phyloP scores from a whole-genome alignment of 78 protist species.

The Dictyostelium firmibasis region DNA sequence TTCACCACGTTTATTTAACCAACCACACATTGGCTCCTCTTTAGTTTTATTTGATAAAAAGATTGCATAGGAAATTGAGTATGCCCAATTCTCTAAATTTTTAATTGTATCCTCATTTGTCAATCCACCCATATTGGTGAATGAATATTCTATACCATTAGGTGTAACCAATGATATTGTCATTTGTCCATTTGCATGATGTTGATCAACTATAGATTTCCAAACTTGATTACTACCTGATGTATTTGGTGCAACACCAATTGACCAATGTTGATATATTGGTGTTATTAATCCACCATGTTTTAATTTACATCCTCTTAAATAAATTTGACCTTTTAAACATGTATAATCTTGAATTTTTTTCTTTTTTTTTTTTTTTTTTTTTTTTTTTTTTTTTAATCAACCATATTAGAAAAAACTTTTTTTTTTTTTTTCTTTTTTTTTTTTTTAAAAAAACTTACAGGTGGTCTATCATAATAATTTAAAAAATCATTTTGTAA shows the following conservation, averaged over 20 bases:
- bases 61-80: constrained; percentile 58
- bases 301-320: constrained; percentile 69
- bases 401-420: too few relatives aligned
- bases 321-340: constrained; percentile 72
- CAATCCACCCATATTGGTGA: background rate
- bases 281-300: constrained; percentile 78
- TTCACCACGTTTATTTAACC: constrained; percentile 72
- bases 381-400: background rate
- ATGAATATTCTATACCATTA: constrained; percentile 68
- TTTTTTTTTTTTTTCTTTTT: background rate
- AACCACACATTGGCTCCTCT: constrained; percentile 65
- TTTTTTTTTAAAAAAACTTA: background rate
- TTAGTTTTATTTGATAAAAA: constrained; percentile 53
- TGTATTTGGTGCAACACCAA: constrained; percentile 68
- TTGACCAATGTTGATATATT: constrained; percentile 73
- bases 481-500: constrained; percentile 59
- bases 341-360: constrained; percentile 51
- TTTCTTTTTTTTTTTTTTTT: constrained; percentile 12
- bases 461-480: constrained; percentile 71
- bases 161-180: constrained; percentile 57
- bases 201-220: constrained; percentile 21
- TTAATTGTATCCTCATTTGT: constrained; percentile 3
- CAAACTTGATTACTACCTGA: background rate
- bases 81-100: constrained; percentile 69
- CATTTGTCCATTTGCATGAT: background rate